Evolutionary conservation across 495 filamentous ascomycete species (phyloP).

Genomic region (Neurospora sp.): DNA sequence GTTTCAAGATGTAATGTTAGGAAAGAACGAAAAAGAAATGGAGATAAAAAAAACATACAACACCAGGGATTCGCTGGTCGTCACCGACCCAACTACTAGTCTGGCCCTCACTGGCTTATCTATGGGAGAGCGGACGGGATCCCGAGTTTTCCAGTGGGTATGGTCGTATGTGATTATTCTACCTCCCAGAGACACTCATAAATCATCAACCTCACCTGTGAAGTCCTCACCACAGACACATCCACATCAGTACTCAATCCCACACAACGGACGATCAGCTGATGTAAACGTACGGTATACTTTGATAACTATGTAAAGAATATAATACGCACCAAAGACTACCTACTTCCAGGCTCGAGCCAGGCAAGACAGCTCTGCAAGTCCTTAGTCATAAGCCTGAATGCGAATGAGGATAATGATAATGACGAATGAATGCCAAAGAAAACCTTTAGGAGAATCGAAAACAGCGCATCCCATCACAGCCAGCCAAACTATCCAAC

Average conservation of each 20-base stretch:
- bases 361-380: background rate
- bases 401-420: background rate
- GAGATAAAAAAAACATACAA: slow-evolving; percentile 13
- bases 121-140: slow-evolving; percentile 45
- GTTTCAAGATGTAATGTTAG: no score
- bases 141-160: slow-evolving; percentile 28
- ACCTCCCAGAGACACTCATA: no score
- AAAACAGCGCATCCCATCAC: background rate
- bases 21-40: no score
- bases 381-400: background rate
- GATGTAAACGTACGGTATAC: no score
- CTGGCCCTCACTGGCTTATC: slow-evolving; percentile 24
- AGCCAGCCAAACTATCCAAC: background rate
- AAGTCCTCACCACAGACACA: no score
- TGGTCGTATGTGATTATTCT: background rate
- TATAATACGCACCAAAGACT: background rate
- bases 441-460: background rate
- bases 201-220: no score
- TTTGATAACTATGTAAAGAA: background rate
- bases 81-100: slow-evolving; percentile 43
- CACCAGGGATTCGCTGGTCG: slow-evolving; percentile 24
- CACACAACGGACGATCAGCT: no score
- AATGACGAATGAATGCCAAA: background rate
- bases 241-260: no score
- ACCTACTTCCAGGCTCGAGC: background rate